Conservation (phyloP, 345 rosid genomes). For the Acer negundo region DNA sequence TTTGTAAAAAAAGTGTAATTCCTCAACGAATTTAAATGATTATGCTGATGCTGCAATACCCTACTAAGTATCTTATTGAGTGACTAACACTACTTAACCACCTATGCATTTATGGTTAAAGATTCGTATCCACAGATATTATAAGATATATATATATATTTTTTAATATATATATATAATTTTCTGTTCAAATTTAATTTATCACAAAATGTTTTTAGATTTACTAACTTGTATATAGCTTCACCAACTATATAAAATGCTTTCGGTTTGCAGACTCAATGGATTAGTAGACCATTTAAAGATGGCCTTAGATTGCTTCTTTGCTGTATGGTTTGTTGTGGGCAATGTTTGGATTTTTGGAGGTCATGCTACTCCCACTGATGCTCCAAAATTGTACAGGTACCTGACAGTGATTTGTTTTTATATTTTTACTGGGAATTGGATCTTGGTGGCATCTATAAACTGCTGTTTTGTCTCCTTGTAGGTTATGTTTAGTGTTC, state of each 20-base stretch:
- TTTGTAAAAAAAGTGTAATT: not conserved
- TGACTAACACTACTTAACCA: not conserved
- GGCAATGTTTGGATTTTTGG: conserved; percentile 97
- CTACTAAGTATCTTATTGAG: not conserved
- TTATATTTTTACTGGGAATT: not conserved
- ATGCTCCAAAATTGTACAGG: conserved; percentile 93
- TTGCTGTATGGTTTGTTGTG: conserved; percentile 95
- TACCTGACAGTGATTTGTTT: conserved; percentile 14
- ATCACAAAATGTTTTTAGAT: not conserved
- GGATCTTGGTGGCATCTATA: conserved; percentile 1
- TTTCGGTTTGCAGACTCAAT: conserved; percentile 52
- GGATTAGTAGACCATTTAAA: conserved; percentile 79
- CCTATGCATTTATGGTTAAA: not conserved
- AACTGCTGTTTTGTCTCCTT: conserved; percentile 22
- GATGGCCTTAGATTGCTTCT: conserved; percentile 91
- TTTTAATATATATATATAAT: no score
- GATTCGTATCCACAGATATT: not conserved
- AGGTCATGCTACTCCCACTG: conserved; percentile 67
- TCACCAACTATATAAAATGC: conserved; percentile 14
- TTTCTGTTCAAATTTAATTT: not conserved
- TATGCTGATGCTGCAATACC: not conserved
- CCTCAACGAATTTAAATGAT: not conserved
- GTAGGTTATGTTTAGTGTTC: conserved; percentile 91
- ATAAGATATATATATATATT: not conserved
- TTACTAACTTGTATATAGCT: conserved; percentile 5